Evolutionary conservation across 2,329 filamentous ascomycete species (phyloP), one percentile per base, ranked within the genome.

Genomic region (Xylariaceae sp.): DNA sequence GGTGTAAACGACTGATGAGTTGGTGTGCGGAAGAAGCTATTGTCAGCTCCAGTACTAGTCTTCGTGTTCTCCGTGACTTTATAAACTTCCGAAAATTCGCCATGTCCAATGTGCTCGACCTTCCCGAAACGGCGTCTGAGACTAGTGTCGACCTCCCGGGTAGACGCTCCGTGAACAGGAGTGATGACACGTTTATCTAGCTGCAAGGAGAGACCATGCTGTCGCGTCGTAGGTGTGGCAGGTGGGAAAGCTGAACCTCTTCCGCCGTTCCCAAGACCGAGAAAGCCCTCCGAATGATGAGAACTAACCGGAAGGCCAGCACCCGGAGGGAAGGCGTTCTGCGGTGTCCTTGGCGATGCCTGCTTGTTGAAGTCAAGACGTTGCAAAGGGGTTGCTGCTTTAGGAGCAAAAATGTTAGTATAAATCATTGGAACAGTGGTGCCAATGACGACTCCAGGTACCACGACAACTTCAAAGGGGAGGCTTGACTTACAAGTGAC

Each of bases 51-150:
- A 66, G 66, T 74, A 69, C 60, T 74, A 67, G 71, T 61, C n/a
- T 71, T 68, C 7, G 66, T 64, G 8, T 68, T 68, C 51, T 75
- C 72, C 11, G 84, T 84, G 3, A 96, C 92, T 41, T 88, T 86
- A 73, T 91, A 99, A 0, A 99, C 94, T 58, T 89, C 85, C 0
- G 94, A 97, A 71, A 99, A 99, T 72, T 97, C 93, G 59, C 94
- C 94, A 61, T 87, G 87, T 52, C 93, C 93, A 65, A 93, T 82
- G 60, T 87, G 81, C 67, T 91, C 89, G 10, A 95, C 88, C 61
- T 88, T 89, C 57, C 88, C 85, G 71, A 99, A 99, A 56, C 89
- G 85, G 2, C 85, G 82, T 10, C 84, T 84, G 55, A 97, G 77
- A 55, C 83, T 84, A 18, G 85, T 83, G 69, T 97, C 93, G 13